Base-by-base conservation (phyloP, 2,329 filamentous ascomycete genomes). In the Didymosphaeria variabile region DNA sequence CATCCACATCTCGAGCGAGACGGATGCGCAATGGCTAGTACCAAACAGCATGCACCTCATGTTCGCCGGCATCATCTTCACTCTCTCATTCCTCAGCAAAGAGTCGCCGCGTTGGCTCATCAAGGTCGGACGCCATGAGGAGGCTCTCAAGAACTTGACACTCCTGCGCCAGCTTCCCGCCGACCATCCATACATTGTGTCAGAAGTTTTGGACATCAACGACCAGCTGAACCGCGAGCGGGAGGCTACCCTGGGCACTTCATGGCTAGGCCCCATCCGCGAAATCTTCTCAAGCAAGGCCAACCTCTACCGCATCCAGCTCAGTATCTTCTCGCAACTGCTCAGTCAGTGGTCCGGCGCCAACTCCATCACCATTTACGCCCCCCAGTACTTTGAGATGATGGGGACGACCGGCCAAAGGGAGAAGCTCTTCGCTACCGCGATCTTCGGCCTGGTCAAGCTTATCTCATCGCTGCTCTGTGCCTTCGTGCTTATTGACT, bases 1-100 rank as follows among this genome's bases (percentile, higher is more conserved):
- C 29, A 74, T 86, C 26, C 81, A 87, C 69, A 82, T 85, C 65
- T 81, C 82, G 19, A 72, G 80, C 46, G 74, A 76, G 59, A 80
- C 81, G n/a, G 71, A 74, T 21, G 67, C 70, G 7, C 74, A 79
- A 57, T 83, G 85, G 86, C 83, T 90, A 46, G 85, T 92, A 0
- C 91, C 91, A 0, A 92, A 90, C 45, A 88, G 87, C 67, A 81
- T 94, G 59, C 91, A 94, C 73, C 82, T 94, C 75, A 93, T 93
- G 72, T 93, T 94, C 71, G 88, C 91, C 2, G 86, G 86, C 5
- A 78, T 94, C 62, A 92, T 93, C 72, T 86, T 91, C 71, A 68
- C 87, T 58, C 82, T 93, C 15, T 91, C 87, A 12, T 89, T 91
- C 74, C 85, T 90, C 67, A 86, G 90, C 64, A 83, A 83, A 59